Percentiles rank a stretch among this genome's conserved stretches.
phyloP scores from a whole-genome alignment of 202 grass and related monocot species.

The Eragrostis tef region DNA sequence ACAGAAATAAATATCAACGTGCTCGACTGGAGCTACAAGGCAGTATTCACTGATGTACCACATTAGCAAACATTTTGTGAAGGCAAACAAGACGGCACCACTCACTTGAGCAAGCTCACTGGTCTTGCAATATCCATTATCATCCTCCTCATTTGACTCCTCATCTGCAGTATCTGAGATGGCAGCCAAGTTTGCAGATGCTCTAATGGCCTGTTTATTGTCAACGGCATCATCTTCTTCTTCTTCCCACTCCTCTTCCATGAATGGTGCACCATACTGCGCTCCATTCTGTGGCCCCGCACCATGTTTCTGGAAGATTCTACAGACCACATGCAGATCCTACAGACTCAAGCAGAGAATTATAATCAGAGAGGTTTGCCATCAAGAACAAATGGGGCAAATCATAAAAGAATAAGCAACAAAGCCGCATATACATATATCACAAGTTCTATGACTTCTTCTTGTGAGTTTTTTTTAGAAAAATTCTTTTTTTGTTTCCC shows the following conservation, averaged over 20 bases:
- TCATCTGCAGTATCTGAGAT: conserved; percentile 46
- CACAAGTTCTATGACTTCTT: neutral
- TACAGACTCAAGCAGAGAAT: conserved; percentile 41
- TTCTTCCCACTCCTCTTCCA: conserved; percentile 96
- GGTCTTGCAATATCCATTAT: conserved; percentile 53
- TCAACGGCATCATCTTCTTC: conserved; percentile 64
- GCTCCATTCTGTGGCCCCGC: conserved; percentile 88
- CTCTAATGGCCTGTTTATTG: conserved; percentile 32
- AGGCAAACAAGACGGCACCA: neutral
- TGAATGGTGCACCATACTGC: conserved; percentile 87
- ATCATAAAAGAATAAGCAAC: neutral
- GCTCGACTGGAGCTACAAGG: neutral
- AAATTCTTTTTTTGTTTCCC: neutral
- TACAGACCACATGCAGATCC: conserved; percentile 90
- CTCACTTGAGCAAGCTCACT: conserved; percentile 66
- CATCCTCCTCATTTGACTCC: conserved; percentile 56
- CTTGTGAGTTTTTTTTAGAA: too few species aligned
- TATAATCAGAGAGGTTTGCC: conserved; percentile 22
- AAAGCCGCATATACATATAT: conserved; percentile 14
- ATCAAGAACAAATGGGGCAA: conserved; percentile 11
- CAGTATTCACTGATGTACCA: neutral
- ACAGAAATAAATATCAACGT: conserved; percentile 22
- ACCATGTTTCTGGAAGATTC: conserved; percentile 87
- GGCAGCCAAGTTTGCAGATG: conserved; percentile 37
- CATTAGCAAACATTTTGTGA: conserved; percentile 26